Percentiles rank a stretch among this genome's conserved stretches.
Evolutionary conservation across 2,329 filamentous ascomycete genomes (phyloP).

Genomic region (Hypoxylon sp.): DNA sequence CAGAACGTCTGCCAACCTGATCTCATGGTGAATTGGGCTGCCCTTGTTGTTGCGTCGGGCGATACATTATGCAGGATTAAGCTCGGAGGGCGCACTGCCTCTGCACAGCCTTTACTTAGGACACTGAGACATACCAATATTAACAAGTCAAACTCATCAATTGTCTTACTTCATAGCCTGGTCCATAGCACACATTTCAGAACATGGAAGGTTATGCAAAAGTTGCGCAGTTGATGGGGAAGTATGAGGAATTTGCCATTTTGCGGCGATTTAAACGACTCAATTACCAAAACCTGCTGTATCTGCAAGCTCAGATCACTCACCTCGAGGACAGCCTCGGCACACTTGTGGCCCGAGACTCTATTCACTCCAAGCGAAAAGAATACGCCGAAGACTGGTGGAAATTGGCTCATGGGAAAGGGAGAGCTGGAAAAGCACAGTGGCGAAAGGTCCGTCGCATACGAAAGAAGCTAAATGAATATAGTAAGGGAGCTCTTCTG

Average conservation of each 20-base stretch:
- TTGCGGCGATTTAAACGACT: constrained; percentile 5
- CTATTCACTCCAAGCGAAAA: background rate
- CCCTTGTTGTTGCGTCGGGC: background rate
- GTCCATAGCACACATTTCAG: background rate
- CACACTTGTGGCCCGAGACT: constrained; percentile 2
- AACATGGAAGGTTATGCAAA: constrained; percentile 12
- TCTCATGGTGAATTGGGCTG: background rate
- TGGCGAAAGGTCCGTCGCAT: background rate
- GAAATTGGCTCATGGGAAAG: background rate
- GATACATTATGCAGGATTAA: background rate
- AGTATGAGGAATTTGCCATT: constrained; percentile 10
- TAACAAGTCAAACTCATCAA: background rate
- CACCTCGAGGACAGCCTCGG: constrained; percentile 5
- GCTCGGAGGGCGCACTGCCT: background rate
- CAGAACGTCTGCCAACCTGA: background rate
- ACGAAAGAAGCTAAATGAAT: background rate
- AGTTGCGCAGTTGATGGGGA: constrained; percentile 10
- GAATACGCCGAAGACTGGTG: constrained; percentile 1
- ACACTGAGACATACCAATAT: background rate
- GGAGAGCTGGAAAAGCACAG: background rate
- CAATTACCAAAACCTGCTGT: constrained; percentile 11
- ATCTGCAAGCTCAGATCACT: constrained; percentile 12
- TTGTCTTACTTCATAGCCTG: background rate
- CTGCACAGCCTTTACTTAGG: background rate
- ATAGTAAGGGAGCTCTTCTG: background rate